phyloP scores from a whole-genome alignment of 2,329 filamentous ascomycete species.

The Domatiomyces globalis region DNA sequence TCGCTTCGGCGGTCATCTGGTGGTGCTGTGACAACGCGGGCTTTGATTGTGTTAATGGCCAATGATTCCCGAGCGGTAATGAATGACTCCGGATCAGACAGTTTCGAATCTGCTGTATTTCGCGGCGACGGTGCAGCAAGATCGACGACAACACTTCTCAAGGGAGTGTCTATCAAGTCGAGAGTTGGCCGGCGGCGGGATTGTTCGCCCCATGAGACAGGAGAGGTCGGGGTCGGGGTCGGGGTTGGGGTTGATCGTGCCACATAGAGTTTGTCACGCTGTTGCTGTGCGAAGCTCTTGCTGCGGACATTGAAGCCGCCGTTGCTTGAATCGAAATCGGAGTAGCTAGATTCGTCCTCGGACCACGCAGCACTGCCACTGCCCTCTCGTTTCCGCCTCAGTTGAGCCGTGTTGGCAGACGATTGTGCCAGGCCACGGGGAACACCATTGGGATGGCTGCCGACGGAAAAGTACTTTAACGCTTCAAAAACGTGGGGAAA shows the following conservation, averaged over 20 bases:
- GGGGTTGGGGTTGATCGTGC: background rate
- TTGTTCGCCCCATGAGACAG: background rate
- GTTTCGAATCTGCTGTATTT: background rate
- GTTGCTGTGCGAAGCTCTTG: slow-evolving; percentile 16
- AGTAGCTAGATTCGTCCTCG: slow-evolving; percentile 14
- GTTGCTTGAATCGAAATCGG: slow-evolving; percentile 14
- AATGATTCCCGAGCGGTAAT: background rate
- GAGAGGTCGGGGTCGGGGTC: background rate
- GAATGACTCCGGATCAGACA: slow-evolving; percentile 1
- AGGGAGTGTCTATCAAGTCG: background rate
- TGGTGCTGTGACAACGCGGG: slow-evolving; percentile 1
- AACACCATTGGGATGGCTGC: slow-evolving; percentile 10
- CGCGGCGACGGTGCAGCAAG: background rate
- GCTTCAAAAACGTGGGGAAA: slow-evolving; percentile 88
- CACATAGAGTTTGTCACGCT: slow-evolving; percentile 13
- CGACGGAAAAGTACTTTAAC: slow-evolving; percentile 48
- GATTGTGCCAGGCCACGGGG: slow-evolving; percentile 11
- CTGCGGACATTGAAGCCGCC: slow-evolving; percentile 9
- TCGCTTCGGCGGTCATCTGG: background rate
- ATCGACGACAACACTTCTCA: background rate
- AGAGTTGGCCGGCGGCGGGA: background rate
- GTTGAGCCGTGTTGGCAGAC: slow-evolving; percentile 12
- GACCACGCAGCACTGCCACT: slow-evolving; percentile 12
- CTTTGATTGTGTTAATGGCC: background rate
- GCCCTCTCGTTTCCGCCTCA: slow-evolving; percentile 10